phyloP scores from a whole-genome alignment of 2,329 filamentous ascomycete species.

The Colletotrichum agaves region DNA sequence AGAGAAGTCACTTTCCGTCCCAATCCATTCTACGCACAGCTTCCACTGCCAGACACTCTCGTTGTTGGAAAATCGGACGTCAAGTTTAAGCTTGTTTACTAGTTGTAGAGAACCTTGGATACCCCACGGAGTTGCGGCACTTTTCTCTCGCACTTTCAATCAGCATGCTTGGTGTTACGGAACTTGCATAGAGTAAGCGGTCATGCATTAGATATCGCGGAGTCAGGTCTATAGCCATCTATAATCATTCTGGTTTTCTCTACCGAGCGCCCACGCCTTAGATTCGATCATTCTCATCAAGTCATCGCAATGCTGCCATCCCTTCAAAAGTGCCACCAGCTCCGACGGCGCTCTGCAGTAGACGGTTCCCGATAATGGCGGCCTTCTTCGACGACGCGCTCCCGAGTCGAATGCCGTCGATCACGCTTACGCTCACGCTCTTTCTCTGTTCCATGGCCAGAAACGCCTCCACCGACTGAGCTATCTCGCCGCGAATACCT shows the following conservation, averaged over 20 bases:
- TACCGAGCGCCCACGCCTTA: not conserved
- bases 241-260: not conserved
- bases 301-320: not conserved
- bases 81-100: constrained; percentile 30
- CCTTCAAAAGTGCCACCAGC: constrained; percentile 12
- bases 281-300: not conserved
- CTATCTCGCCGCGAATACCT: not conserved
- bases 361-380: not conserved
- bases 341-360: not conserved
- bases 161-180: not conserved
- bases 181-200: not conserved
- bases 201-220: not conserved
- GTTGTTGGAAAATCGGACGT: constrained; percentile 5
- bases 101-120: not conserved
- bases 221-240: not conserved
- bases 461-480: not conserved
- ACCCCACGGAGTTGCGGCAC: not conserved
- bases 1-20: constrained; percentile 34
- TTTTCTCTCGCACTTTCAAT: not conserved
- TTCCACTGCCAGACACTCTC: constrained; percentile 27
- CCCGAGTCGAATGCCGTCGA: not conserved
- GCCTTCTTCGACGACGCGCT: not conserved
- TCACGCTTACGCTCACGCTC: not conserved
- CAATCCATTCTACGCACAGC: constrained; percentile 29
- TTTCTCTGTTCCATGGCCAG: not conserved